Base-by-base conservation (phyloP, 768 basidiomycete genomes). In the Pleurotus tuoliensis region DNA sequence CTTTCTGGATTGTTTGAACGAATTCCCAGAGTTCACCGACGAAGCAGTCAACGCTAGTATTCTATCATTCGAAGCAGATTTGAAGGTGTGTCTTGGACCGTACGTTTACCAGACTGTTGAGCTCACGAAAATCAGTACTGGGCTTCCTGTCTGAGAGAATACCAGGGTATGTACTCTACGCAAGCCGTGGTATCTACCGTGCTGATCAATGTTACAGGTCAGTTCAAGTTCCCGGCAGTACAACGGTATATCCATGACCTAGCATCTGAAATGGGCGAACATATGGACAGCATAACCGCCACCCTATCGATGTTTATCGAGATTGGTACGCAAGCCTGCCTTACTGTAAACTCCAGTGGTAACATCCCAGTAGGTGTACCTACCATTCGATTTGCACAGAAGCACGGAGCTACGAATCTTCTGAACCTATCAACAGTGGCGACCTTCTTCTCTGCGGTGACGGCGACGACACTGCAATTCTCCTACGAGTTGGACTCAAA, bases 1-100 rank as follows among this genome's bases (percentile, higher is more conserved):
- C 0, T 91, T 91, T 63, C 67, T 88, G 57, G 76, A 83, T 47
- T 85, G 84, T 61, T 68, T 91, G 59, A 88, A 90, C 56, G 88
- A 90, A 64, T 90, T 91, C 60, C 88, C 88, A 0, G 89, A 90
- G 65, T 88, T 88, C 62, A 83, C 79, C 24, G 86, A 90, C 51
- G 87, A 91, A 61, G 82, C 81, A 4, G 82, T 82, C 56, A 88
- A 89, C 63, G 73, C 81, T 1, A 86, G 86, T 3, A 85, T 90
- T 55, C 61, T 79, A 55, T 79, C 82, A 9, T 86, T 90, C 49
- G 83, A 88, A 65, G 82, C 82, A 0, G 87, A 91, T 67, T 72
- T 90, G 37, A 83, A 81, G 73, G 87, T 85, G 60, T 47, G 73
- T 25, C 15, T 15, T 24, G 8, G 37, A 62, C 24, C 7, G 58